A percentile compares a stretch with the other conserved stretches of the same genome.
phyloP scores from a whole-genome alignment of 129 eudicot genomes.

The Sambucus nigra region DNA sequence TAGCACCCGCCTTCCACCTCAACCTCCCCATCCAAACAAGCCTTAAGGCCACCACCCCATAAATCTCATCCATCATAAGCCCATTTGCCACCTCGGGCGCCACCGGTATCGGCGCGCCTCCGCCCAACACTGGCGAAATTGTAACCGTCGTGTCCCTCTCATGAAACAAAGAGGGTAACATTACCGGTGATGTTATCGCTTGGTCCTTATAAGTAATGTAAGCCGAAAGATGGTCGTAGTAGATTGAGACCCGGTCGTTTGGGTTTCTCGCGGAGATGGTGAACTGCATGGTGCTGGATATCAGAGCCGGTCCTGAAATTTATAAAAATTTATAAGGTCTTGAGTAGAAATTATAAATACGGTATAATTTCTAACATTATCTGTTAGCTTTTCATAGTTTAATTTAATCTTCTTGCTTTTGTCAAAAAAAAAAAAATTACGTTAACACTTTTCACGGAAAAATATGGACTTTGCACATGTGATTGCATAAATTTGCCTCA shows the following conservation, averaged over 20 bases:
- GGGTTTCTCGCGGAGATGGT: constrained; percentile 55
- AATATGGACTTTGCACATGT: no score
- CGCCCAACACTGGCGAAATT: constrained; percentile 42
- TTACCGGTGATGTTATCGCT: constrained; percentile 34
- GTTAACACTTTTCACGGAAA: no score
- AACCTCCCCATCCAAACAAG: constrained; percentile 41
- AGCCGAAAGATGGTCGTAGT: constrained; percentile 43
- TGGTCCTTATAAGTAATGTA: constrained; percentile 32
- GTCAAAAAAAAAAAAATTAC: no score
- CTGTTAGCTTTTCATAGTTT: no score
- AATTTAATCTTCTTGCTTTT: no score
- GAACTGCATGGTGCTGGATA: constrained; percentile 56
- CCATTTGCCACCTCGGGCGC: constrained; percentile 36
- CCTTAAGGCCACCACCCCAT: constrained; percentile 50
- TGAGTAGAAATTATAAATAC: no score
- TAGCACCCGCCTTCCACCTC: constrained; percentile 34
- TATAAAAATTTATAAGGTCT: no score
- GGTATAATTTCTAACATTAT: no score
- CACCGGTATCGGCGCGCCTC: constrained; percentile 33
- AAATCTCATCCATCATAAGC: constrained; percentile 26
- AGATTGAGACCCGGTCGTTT: constrained; percentile 31
- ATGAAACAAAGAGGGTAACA: constrained; percentile 53
- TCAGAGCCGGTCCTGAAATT: constrained; percentile 25
- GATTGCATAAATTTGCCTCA: no score
- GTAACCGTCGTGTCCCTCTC: constrained; percentile 47